A percentile compares a stretch with the other conserved stretches of the same genome.
These are phyloP conservation scores for Spatholobus suberectus DNA, from an alignment of 306 rosid genomes.

Conservation along the genomic window DNA sequence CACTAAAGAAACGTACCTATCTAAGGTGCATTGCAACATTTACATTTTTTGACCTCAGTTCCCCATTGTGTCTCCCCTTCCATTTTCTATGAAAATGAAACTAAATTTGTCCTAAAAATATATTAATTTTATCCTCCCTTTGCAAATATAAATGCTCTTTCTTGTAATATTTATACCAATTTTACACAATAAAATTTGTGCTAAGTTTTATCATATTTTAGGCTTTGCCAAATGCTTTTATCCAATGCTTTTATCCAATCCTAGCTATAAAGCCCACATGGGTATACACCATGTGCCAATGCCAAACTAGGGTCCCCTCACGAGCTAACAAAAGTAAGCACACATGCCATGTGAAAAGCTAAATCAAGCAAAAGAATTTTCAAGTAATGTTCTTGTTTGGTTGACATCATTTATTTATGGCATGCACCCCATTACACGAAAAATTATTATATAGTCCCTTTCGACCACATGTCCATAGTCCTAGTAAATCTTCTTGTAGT, in stretches of 20 bases:
- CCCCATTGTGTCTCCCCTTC: neutral
- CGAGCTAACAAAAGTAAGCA: neutral
- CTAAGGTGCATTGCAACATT: neutral
- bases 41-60: neutral
- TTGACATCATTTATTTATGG: neutral
- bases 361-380: neutral
- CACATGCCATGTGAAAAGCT: neutral
- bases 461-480: too few relatives aligned
- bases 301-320: neutral
- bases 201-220: too few relatives aligned
- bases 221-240: neutral
- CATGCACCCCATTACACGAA: neutral
- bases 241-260: too few relatives aligned
- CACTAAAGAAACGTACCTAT: neutral
- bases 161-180: too few relatives aligned
- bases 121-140: neutral
- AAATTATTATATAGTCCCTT: too few relatives aligned
- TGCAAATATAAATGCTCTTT: too few relatives aligned
- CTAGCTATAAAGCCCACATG: neutral
- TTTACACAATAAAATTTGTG: too few relatives aligned
- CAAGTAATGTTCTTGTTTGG: neutral
- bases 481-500: too few relatives aligned
- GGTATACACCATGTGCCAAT: neutral
- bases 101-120: neutral
- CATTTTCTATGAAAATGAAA: neutral